A percentile compares a stretch with the other conserved stretches of the same genome.
Conservation (phyloP, 805 yeast genomes). For the Saturnispora saitoi region DNA sequence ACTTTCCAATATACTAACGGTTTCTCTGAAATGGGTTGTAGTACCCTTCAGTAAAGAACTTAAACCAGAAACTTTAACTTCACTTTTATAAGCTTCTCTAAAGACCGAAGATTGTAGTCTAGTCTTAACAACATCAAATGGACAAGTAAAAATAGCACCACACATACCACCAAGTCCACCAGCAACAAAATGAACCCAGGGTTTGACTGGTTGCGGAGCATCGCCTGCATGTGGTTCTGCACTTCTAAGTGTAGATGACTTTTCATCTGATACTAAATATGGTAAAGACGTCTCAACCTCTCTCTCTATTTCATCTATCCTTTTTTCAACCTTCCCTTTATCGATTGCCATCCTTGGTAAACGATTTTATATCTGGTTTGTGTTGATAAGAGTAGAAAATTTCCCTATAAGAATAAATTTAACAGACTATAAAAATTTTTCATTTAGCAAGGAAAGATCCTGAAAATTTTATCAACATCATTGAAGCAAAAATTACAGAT, state of each 20-base stretch:
- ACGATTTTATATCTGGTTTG: background rate
- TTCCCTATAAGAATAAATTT: background rate
- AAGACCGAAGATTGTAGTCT: constrained; percentile 87
- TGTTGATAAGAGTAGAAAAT: background rate
- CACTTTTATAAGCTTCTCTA: constrained; percentile 40
- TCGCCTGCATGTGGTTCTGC: constrained; percentile 22
- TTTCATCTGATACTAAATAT: constrained; percentile 65
- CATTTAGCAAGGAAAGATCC: background rate
- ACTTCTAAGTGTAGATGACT: constrained; percentile 43
- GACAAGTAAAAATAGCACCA: constrained; percentile 90
- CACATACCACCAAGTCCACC: constrained; percentile 97
- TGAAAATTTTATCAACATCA: too few relatives aligned
- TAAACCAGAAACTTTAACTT: constrained; percentile 27
- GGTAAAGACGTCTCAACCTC: constrained; percentile 56
- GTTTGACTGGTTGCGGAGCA: constrained; percentile 28
- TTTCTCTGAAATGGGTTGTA: constrained; percentile 71
- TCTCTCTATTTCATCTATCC: constrained; percentile 19
- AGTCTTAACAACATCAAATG: constrained; percentile 93
- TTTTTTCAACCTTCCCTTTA: constrained; percentile 6
- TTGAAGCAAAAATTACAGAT: background rate
- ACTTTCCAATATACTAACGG: constrained; percentile 58
- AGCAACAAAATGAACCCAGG: constrained; percentile 81
- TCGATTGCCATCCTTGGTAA: constrained; percentile 2
- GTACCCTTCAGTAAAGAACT: constrained; percentile 25
- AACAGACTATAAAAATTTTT: constrained; percentile 5